Evolutionary conservation across 1,139 yeast species (phyloP).

Genomic region (Pichia sp.): DNA sequence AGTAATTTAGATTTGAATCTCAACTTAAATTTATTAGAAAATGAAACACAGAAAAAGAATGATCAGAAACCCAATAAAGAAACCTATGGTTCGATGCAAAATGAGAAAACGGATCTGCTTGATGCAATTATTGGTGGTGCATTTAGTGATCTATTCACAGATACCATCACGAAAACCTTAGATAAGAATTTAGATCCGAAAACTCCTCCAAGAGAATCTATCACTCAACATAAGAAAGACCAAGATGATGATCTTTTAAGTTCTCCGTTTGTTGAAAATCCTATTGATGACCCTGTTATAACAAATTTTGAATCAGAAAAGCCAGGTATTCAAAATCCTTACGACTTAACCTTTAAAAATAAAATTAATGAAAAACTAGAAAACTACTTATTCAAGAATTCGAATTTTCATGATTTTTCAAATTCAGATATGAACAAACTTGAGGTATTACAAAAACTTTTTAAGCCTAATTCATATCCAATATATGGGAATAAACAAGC

Average conservation of each 20-base stretch:
- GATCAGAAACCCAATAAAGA: too few relatives aligned
- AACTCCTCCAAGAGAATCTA: slow-evolving; percentile 4
- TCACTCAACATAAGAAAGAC: neutral
- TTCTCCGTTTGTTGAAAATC: slow-evolving; percentile 46
- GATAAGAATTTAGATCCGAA: slow-evolving; percentile 11
- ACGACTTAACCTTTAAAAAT: slow-evolving; percentile 28
- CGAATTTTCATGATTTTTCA: slow-evolving; percentile 6
- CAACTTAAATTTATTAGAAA: too few relatives aligned
- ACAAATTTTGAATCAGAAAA: too few relatives aligned
- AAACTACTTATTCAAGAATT: slow-evolving; percentile 26
- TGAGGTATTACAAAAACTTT: slow-evolving; percentile 43
- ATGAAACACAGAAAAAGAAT: neutral
- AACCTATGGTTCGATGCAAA: too few relatives aligned
- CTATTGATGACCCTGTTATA: slow-evolving; percentile 16
- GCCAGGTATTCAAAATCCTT: slow-evolving; percentile 29
- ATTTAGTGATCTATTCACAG: slow-evolving; percentile 48
- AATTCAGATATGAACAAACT: slow-evolving; percentile 15
- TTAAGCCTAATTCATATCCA: slow-evolving; percentile 39
- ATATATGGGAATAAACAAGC: slow-evolving; percentile 38
- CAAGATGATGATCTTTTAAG: slow-evolving; percentile 30
- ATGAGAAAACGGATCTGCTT: slow-evolving; percentile 6
- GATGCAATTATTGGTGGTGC: slow-evolving; percentile 32
- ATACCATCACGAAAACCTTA: slow-evolving; percentile 34
- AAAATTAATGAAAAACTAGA: slow-evolving; percentile 27
- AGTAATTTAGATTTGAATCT: neutral